phyloP scores from a whole-genome alignment of 2,329 filamentous ascomycete species.

The Beauveria scarabaeidicola region DNA sequence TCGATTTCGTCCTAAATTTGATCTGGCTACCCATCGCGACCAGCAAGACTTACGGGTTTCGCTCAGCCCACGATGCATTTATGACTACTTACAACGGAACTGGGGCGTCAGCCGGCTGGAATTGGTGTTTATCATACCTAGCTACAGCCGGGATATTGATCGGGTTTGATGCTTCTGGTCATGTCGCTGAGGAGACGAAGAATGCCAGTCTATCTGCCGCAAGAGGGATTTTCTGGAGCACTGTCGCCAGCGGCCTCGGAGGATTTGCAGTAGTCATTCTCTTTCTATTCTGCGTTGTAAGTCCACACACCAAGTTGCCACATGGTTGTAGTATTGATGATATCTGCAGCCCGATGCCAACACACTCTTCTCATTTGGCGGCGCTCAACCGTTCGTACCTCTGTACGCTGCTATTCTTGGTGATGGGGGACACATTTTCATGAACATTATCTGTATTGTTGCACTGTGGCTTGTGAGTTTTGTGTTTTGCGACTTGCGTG shows the following conservation, averaged over 20 bases:
- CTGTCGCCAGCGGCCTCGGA: conserved; percentile 46
- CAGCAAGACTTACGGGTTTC: conserved; percentile 47
- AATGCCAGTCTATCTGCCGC: conserved; percentile 48
- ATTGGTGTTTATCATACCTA: conserved; percentile 54
- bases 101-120: conserved; percentile 48
- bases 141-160: conserved; percentile 53
- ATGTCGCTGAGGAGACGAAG: conserved; percentile 54
- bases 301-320: conserved; percentile 12
- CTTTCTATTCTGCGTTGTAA: conserved; percentile 49
- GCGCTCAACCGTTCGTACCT: conserved; percentile 50
- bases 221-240: conserved; percentile 52
- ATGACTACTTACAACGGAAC: conserved; percentile 52
- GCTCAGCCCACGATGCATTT: conserved; percentile 50
- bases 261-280: conserved; percentile 48
- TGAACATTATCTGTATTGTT: conserved; percentile 49
- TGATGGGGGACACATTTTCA: conserved; percentile 48
- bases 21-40: conserved; percentile 54
- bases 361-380: conserved; percentile 42
- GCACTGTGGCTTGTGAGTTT: conserved; percentile 41
- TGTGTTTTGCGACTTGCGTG: neutral
- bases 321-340: neutral
- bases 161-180: conserved; percentile 52
- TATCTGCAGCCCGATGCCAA: conserved; percentile 39
- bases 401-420: conserved; percentile 50
- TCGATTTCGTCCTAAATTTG: conserved; percentile 51